Percentiles rank a stretch among this genome's conserved stretches.
Evolutionary conservation across 1,139 yeast species (phyloP).

Genomic region (Scheffersomyces stambukii): DNA sequence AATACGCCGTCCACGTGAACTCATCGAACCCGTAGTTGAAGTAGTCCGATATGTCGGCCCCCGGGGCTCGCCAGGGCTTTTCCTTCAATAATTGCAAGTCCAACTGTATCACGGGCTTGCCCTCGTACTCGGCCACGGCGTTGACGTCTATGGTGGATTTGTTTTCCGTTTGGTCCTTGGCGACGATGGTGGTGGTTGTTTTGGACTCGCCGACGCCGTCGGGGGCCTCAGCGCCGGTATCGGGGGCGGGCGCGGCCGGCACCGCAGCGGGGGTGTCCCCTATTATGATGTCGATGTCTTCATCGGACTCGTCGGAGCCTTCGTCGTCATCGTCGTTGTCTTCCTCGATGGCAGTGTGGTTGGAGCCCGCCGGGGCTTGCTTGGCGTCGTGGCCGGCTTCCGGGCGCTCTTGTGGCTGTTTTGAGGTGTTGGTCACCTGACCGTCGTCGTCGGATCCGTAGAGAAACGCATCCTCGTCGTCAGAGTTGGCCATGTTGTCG

Average conservation of each 20-base stretch:
- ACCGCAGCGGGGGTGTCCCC: constrained; percentile 19
- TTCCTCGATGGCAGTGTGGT: constrained; percentile 20
- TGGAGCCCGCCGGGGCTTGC: too few relatives aligned
- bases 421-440: constrained; percentile 14
- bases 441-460: constrained; percentile 66
- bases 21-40: constrained; percentile 97
- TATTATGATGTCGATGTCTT: constrained; percentile 38
- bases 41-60: constrained; percentile 90
- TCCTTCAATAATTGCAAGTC: constrained; percentile 80
- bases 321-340: constrained; percentile 31
- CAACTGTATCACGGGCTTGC: constrained; percentile 79
- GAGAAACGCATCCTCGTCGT: constrained; percentile 81
- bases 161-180: constrained; percentile 29
- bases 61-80: constrained; percentile 98
- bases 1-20: constrained; percentile 91
- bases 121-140: constrained; percentile 75
- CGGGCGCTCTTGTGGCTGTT: constrained; percentile 15
- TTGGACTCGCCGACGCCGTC: constrained; percentile 7
- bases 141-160: constrained; percentile 63
- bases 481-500: constrained; percentile 29
- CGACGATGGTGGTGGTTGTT: constrained; percentile 25
- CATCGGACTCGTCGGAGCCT: constrained; percentile 43
- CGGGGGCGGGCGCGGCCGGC: constrained; percentile 21
- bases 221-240: constrained; percentile 31
- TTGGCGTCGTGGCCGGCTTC: constrained; percentile 1